A percentile compares a stretch with the other conserved stretches of the same genome.
Evolutionary conservation across 2,329 filamentous ascomycete species (phyloP).

Genomic region (Anisogramma anomala): DNA sequence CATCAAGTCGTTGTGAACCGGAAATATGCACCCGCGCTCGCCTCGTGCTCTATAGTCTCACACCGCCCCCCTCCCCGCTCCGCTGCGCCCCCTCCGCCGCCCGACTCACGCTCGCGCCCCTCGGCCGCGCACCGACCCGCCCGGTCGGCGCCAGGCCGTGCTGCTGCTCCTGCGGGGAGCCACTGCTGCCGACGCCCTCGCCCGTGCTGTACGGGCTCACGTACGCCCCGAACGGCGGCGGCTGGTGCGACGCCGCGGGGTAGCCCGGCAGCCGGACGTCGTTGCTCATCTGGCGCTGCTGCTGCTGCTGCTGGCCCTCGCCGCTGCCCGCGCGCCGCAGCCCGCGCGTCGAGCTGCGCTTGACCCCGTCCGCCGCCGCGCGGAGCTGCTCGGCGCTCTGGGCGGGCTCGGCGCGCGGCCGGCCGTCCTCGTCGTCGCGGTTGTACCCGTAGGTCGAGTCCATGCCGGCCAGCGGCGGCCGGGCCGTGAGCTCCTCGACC

Average conservation of each 20-base stretch:
- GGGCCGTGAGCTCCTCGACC: constrained; percentile 19
- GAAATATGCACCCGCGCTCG: too few relatives aligned
- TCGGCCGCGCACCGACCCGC: constrained; percentile 3
- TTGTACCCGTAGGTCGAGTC: constrained; percentile 8
- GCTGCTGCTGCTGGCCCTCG: too few relatives aligned
- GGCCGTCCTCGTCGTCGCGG: neutral
- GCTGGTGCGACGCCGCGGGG: too few relatives aligned
- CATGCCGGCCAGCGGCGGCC: constrained; percentile 5
- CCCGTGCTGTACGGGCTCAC: too few relatives aligned
- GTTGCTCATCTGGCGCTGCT: too few relatives aligned
- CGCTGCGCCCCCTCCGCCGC: constrained; percentile 1
- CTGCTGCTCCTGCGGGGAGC: too few relatives aligned
- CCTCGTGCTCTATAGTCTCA: constrained; percentile 5
- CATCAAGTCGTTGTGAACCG: neutral
- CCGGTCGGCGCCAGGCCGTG: neutral
- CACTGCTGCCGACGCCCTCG: too few relatives aligned
- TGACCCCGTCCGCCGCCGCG: constrained; percentile 6
- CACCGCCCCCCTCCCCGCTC: neutral
- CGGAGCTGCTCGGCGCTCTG: constrained; percentile 12
- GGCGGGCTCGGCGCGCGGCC: constrained; percentile 1
- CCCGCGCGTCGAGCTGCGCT: constrained; percentile 8
- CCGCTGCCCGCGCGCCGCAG: constrained; percentile 11
- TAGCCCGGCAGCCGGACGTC: too few relatives aligned
- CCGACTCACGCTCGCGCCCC: constrained; percentile 9
- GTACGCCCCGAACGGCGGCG: too few relatives aligned